Evolutionary conservation across 345 rosid genomes (phyloP), one percentile per base, ranked within the genome.

Genomic region (Eucalyptus dawsonii): DNA sequence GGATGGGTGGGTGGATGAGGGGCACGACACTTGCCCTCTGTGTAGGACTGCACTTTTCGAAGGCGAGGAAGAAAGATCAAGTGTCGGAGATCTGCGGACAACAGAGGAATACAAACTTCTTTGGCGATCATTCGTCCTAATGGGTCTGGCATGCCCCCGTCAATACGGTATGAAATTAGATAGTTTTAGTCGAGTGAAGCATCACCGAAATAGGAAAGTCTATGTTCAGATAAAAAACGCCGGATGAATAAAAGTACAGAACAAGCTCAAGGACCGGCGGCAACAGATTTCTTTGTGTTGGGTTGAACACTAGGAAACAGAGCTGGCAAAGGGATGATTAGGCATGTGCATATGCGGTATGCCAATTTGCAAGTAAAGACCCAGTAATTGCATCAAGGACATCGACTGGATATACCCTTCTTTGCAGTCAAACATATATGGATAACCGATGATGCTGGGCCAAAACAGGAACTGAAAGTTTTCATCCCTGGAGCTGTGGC

Each of bases 1-100:
- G 67, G 94, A 93, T 53, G 12, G 80, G 14, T 93, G 95, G 94
- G 89, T 94, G 21, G 91, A 91, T 65, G 88, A 87, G 86, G 94
- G 93, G 17, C 90, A 88, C 83, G 88, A 88, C 17, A 93, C 93
- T 53, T 94, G 94, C 90, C 95, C 94, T 22, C 86, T 92, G 11
- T 94, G 95, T 47, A 89, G 94, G 62, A 81, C 91, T 53, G 49
- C 31, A 22, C 37, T 37, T 42, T 47, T 72, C 45, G 44, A 37
- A 37, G 27, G 45, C 17, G 34, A 42, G 56, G 24, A 65, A 34
- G 45, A 15, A 88, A 65, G 22, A 45, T 76, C 83, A 1, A 37
- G 45, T 11, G 27, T 11, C 47, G 47, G 47, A 40, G 15, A 76
- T 76, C 83, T 21, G 83, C 14, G 9, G 83, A 76, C 83, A 44